Evolutionary conservation across 2,329 filamentous ascomycete species (phyloP).

Genomic region (Clonostachys sp.): DNA sequence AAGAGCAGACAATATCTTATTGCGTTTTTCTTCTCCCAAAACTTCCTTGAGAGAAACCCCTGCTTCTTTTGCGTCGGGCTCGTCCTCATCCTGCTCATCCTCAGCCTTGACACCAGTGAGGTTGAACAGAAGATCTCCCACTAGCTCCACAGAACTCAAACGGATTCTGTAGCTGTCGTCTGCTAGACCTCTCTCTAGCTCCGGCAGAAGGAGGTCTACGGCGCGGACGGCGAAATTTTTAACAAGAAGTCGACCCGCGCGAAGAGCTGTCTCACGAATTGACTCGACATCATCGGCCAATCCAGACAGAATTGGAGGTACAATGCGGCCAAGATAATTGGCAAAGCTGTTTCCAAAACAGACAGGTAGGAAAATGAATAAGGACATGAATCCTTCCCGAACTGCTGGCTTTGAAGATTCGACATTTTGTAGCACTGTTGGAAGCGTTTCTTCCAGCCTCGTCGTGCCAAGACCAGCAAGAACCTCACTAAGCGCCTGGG

Average conservation of each 20-base stretch:
- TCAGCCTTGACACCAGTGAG: conserved; percentile 88
- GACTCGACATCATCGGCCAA: conserved; percentile 94
- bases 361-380: conserved; percentile 98
- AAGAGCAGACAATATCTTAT: conserved; percentile 93
- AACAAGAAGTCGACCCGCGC: conserved; percentile 88
- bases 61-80: conserved; percentile 74
- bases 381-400: conserved; percentile 97
- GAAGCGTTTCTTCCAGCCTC: conserved; percentile 90
- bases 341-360: conserved; percentile 99
- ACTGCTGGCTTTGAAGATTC: conserved; percentile 86
- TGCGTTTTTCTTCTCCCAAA: conserved; percentile 91
- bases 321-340: conserved; percentile 90
- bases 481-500: conserved; percentile 93
- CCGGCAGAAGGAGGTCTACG: conserved; percentile 88
- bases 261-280: conserved; percentile 92
- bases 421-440: conserved; percentile 94
- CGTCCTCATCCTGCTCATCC: conserved; percentile 73
- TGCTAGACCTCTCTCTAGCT: conserved; percentile 92
- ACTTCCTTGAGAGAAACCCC: conserved; percentile 90
- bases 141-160: conserved; percentile 95
- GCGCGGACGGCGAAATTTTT: conserved; percentile 97
- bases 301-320: conserved; percentile 89
- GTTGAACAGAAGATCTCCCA: conserved; percentile 95
- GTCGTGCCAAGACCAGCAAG: conserved; percentile 90
- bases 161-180: conserved; percentile 97